Base-by-base conservation (phyloP, 2,329 filamentous ascomycete species). In the Venturia effusa region DNA sequence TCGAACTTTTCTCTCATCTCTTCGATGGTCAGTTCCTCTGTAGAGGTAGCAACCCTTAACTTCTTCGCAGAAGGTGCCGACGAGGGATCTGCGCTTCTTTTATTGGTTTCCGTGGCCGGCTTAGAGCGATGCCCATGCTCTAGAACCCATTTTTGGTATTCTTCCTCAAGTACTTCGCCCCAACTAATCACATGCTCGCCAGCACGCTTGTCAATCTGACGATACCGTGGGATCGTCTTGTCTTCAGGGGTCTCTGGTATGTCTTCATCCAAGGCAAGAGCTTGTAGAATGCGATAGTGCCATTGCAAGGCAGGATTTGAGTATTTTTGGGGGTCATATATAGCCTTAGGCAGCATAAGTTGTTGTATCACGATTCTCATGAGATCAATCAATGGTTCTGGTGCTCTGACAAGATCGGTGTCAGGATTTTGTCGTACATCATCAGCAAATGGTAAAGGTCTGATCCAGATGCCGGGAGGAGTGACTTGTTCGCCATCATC, bases 261-360 rank as follows among this genome's bases (percentile, higher is more conserved):
- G 68, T 97, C 92, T 72, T 99, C 94, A 41, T 96, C 92, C 0
- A 99, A 80, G 0, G 94, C 94, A 64, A 97, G 82, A 7, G 90
- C 88, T 75, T 99, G 94, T 0, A 99, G 79, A 57, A 99, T 96
- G 66, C 86, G 88, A 79, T 97, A 99, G 77, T 97, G 94, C 92
- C 93, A 99, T 76, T 99, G 94, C 30, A 99, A 80, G 10, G 89
- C 84, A 11, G 92, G 92, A 67, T 99, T 99, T 0, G 94, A 90
- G 70, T 97, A 97, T 71, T 88, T 94, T 1, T 80, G 79, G 0
- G 93, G 92, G 68, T 96, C 88, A 71, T 95, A 99, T 39, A 84
- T 80, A 6, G 84, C 92, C 70, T 90, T 92, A 0, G 94, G 94
- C 8, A 99, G 83, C 72, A 96, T 91, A 0, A 97, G 79, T 68